These are phyloP conservation scores for Alternaria sp. DNA, from an alignment of 2,329 filamentous ascomycete species.

Conservation along the genomic window DNA sequence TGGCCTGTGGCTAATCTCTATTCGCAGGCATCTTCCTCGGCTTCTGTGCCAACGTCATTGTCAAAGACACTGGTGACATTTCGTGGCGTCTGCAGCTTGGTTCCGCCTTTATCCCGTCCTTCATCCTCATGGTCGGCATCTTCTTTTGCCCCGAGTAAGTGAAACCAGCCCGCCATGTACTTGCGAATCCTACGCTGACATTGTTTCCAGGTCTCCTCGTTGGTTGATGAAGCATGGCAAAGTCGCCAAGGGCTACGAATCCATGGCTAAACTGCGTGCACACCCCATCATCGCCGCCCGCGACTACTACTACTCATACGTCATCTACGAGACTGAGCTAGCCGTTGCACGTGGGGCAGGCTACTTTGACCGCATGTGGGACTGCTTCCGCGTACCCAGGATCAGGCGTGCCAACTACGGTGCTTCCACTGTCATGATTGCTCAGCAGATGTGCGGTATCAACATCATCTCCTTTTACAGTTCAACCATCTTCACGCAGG, in stretches of 20 bases:
- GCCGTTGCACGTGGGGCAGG: slow-evolving; percentile 45
- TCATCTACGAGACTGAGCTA: slow-evolving; percentile 49
- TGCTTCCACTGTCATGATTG: slow-evolving; percentile 54
- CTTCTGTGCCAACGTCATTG: slow-evolving; percentile 60
- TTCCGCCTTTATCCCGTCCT: slow-evolving; percentile 52
- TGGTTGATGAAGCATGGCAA: slow-evolving; percentile 53
- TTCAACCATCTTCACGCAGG: slow-evolving; percentile 71
- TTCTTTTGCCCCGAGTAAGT: slow-evolving; percentile 50
- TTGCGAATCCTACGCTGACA: background rate
- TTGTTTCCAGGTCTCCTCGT: slow-evolving; percentile 42
- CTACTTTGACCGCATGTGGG: slow-evolving; percentile 56
- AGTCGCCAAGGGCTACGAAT: slow-evolving; percentile 55
- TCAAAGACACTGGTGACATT: slow-evolving; percentile 51
- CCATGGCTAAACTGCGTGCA: slow-evolving; percentile 57
- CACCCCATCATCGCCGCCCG: slow-evolving; percentile 48
- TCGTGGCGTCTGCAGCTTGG: slow-evolving; percentile 51
- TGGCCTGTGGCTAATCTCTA: slow-evolving; percentile 18
- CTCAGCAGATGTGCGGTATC: slow-evolving; percentile 54
- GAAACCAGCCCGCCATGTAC: no score
- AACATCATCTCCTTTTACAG: slow-evolving; percentile 89
- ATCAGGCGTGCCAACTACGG: slow-evolving; percentile 52
- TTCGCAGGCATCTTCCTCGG: slow-evolving; percentile 54
- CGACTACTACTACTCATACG: slow-evolving; percentile 51
- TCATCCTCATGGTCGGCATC: slow-evolving; percentile 48
- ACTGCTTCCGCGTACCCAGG: slow-evolving; percentile 56